Conservation (phyloP, 305 asterid species). For the Fraxinus greggii region DNA sequence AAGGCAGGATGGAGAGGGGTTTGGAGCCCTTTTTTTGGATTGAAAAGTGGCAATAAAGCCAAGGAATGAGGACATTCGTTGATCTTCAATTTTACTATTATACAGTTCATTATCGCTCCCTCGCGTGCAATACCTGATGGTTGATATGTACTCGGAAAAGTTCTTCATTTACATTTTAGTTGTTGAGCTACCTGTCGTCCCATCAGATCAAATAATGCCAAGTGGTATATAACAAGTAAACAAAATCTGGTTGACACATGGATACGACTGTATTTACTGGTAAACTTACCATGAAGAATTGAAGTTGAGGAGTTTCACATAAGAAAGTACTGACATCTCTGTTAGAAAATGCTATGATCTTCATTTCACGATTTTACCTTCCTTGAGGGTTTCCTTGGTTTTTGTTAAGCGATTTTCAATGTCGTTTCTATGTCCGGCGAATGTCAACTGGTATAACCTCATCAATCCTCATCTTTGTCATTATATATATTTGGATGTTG, state of each 20-base stretch:
- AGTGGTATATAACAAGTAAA: neutral
- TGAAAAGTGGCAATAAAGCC: neutral
- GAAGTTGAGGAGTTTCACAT: neutral
- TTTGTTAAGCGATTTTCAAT: neutral
- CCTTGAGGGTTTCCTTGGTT: neutral
- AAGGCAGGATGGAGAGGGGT: neutral
- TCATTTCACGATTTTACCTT: neutral
- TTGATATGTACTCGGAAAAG: neutral
- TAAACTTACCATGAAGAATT: neutral
- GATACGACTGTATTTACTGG: neutral
- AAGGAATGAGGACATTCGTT: neutral
- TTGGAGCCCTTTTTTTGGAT: neutral
- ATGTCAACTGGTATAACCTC: neutral
- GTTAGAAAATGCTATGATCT: neutral
- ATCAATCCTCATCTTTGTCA: neutral
- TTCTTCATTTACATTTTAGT: neutral
- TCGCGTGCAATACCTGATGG: neutral
- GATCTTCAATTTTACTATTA: neutral
- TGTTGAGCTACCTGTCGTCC: neutral
- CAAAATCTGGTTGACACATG: neutral
- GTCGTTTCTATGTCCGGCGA: neutral
- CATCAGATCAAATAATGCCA: neutral
- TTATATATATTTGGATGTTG: neutral
- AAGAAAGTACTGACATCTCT: neutral
- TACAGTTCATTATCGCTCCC: neutral